Percentiles rank a stretch among this genome's conserved stretches.
Conservation (phyloP, 768 basidiomycete species). For the Coprinellus micaceus region DNA sequence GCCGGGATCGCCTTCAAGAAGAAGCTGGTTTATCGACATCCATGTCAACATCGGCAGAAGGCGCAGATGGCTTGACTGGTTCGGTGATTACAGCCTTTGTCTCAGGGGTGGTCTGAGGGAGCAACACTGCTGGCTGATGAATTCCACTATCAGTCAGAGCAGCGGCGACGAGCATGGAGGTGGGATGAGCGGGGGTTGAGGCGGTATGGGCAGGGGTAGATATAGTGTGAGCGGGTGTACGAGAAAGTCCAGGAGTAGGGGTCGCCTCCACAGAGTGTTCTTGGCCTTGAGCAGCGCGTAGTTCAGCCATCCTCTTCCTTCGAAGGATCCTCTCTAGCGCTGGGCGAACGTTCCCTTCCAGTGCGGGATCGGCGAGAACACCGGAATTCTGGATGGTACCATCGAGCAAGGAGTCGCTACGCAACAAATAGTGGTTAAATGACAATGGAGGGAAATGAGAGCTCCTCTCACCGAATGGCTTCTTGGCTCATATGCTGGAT, state of each 20-base stretch:
- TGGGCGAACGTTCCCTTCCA: constrained; percentile 39
- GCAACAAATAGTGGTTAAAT: background rate
- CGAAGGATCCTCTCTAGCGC: constrained; percentile 45
- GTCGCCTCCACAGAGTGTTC: background rate
- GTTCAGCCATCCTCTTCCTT: constrained; percentile 29
- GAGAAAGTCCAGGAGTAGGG: no score
- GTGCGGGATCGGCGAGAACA: constrained; percentile 45
- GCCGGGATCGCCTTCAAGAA: no score
- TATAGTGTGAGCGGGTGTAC: no score
- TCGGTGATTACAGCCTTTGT: no score
- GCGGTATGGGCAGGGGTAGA: no score
- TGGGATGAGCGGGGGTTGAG: background rate
- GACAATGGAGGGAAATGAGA: background rate
- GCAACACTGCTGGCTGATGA: no score
- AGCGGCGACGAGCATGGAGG: background rate
- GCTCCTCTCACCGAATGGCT: background rate
- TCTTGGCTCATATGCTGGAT: constrained; percentile 6
- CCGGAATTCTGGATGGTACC: constrained; percentile 52
- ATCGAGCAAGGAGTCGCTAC: constrained; percentile 55
- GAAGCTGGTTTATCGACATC: no score
- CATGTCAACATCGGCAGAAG: no score
- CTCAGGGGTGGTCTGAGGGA: no score
- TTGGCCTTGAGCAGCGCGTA: constrained; percentile 4
- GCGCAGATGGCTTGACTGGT: no score
- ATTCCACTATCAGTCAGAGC: no score